Conservation (phyloP, 345 rosid genomes). For the Arabidopsis suecica region DNA sequence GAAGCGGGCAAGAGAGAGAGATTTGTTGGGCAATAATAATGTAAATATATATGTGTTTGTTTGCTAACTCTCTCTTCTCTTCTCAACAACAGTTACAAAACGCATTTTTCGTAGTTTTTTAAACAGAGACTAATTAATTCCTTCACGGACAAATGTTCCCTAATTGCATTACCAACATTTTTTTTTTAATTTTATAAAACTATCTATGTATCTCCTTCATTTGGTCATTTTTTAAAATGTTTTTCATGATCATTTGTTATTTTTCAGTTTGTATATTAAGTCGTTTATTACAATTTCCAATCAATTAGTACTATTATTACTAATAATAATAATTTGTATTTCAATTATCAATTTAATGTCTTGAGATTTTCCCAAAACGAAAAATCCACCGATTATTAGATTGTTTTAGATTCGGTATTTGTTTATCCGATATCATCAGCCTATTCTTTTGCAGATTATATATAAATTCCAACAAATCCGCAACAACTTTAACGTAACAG, state of each 20-base stretch:
- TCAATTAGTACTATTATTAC: neutral
- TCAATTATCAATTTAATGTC: neutral
- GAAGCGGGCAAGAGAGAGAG: slow-evolving; percentile 31
- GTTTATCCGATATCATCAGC: neutral
- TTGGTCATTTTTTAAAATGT: neutral
- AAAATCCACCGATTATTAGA: neutral
- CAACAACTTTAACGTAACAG: neutral
- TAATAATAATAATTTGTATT: too few relatives aligned
- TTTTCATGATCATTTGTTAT: neutral
- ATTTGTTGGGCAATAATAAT: neutral
- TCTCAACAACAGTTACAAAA: slow-evolving; percentile 33
- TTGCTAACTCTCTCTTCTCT: slow-evolving; percentile 30
- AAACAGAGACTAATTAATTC: neutral
- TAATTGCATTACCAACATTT: neutral
- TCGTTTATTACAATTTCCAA: neutral
- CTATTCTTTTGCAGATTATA: neutral
- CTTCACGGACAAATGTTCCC: slow-evolving; percentile 10
- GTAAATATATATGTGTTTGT: slow-evolving; percentile 24
- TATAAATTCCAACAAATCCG: neutral
- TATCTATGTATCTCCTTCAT: neutral
- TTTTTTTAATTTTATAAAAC: neutral
- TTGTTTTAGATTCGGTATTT: neutral
- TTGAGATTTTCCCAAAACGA: neutral
- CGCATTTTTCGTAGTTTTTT: slow-evolving; percentile 1
- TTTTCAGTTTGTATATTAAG: neutral